phyloP scores from a whole-genome alignment of 2,329 filamentous ascomycete genomes.

The Clarireedia hainanense region DNA sequence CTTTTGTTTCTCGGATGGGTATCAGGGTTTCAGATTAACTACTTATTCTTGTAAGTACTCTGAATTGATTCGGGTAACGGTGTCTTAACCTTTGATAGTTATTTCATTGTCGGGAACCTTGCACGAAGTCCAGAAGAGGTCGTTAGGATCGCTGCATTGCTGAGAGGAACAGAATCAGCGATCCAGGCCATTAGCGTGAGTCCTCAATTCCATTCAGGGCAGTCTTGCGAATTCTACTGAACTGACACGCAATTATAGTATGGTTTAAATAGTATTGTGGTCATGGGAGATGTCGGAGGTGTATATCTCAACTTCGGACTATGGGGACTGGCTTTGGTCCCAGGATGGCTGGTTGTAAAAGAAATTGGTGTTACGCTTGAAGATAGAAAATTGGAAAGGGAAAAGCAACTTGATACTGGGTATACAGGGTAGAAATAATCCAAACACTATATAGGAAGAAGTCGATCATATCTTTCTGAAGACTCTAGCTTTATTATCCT shows the following conservation, averaged over 20 bases:
- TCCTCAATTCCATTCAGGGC: conserved; percentile 4
- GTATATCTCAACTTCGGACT: conserved; percentile 65
- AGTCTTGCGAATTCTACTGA: neutral
- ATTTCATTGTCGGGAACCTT: conserved; percentile 63
- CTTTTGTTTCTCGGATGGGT: conserved; percentile 61
- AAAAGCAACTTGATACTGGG: too few species aligned
- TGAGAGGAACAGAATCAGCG: conserved; percentile 64
- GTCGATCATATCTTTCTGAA: too few species aligned
- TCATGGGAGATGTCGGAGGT: conserved; percentile 58
- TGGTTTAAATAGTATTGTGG: conserved; percentile 50
- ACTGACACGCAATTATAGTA: conserved; percentile 36
- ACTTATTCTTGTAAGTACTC: conserved; percentile 53
- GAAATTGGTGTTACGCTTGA: conserved; percentile 23
- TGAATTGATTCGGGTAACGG: neutral
- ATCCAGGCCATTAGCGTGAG: conserved; percentile 60
- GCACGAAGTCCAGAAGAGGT: conserved; percentile 55
- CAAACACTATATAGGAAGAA: too few species aligned
- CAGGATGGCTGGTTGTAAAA: conserved; percentile 57
- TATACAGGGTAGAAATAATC: too few species aligned
- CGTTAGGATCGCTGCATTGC: conserved; percentile 58
- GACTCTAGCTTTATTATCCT: too few species aligned
- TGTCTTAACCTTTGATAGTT: conserved; percentile 33
- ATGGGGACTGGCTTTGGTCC: conserved; percentile 55
- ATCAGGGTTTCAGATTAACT: conserved; percentile 64
- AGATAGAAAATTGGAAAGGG: conserved; percentile 9